Conservation (phyloP, 306 rosid genomes). For the Heteromeles arbutifolia region DNA sequence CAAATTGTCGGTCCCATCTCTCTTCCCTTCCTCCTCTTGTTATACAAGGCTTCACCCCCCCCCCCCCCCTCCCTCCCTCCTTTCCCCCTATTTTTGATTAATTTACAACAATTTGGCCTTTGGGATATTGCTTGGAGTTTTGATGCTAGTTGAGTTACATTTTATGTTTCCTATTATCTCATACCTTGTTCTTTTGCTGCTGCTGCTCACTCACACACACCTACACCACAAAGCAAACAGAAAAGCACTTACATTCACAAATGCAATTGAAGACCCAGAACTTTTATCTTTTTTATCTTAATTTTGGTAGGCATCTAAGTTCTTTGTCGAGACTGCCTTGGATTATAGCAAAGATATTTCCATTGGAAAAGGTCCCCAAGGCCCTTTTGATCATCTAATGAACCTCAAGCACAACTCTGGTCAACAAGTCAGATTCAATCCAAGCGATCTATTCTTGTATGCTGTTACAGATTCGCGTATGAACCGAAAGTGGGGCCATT, state of each 20-base stretch:
- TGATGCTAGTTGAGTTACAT: not conserved
- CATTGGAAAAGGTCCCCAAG: conserved; percentile 85
- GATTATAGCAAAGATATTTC: conserved; percentile 62
- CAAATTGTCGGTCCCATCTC: not conserved
- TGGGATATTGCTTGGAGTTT: not conserved
- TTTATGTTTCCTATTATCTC: not conserved
- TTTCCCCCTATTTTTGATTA: no score
- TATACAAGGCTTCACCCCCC: not conserved
- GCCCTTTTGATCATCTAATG: conserved; percentile 79
- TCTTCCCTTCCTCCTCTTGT: not conserved
- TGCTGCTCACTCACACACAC: not conserved
- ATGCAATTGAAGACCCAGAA: not conserved
- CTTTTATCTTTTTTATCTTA: conserved; percentile 5
- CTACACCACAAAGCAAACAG: not conserved
- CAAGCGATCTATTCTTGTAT: conserved; percentile 60
- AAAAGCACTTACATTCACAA: not conserved
- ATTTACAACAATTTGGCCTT: not conserved
- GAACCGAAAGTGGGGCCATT: conserved; percentile 84
- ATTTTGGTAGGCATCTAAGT: conserved; percentile 65
- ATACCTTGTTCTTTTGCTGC: not conserved
- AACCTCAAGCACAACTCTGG: conserved; percentile 43
- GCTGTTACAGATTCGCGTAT: conserved; percentile 85
- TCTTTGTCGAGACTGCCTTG: conserved; percentile 58
- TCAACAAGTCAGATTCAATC: conserved; percentile 51
- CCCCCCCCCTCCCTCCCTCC: no score